Evolutionary conservation across 192 early-diverging fungal species (phyloP), one percentile per base, ranked within the genome.

Genomic region (Coemansia umbellata): DNA sequence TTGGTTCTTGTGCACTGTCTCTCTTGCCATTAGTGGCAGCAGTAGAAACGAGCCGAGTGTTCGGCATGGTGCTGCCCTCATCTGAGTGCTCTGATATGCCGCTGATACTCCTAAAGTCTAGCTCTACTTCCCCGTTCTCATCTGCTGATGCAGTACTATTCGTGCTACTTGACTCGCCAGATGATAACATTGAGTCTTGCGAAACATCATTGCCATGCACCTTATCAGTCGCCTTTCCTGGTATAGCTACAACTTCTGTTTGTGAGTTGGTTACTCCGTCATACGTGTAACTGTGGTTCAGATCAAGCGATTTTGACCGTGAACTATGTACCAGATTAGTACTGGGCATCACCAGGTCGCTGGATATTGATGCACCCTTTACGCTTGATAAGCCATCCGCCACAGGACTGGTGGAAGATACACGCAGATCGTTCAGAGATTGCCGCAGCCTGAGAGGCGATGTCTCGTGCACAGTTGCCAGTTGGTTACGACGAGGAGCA

Each of bases 391-490:
- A n/a, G n/a, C n/a, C n/a, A n/a, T n/a, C n/a, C n/a, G n/a, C n/a
- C n/a, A 19, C 31, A 17, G 54, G 54, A 23, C 43, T 47, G 15
- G 1, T 22, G 13, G 54, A 62, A 5, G 28, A 33, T 13, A 14
- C 37, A 4, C 55, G 63, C 3, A 66, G 50, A 31, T 58, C 49
- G 55, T 55, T 65, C 19, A 65, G 36, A 23, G 63, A 65, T 23
- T 56, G 61, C n/a, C 47, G 31, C 18, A 27, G 17, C 15, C 30
- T 27, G n/a, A 53, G 59, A 11, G 58, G 58, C 21, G 58, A 60
- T 15, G 24, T 37, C 28, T 50, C 28, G 8, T 60, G 47, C 3
- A 60, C 37, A n/a, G 58, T 49, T 18, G 47, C 28, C 22, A 45
- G 1, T 8, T 11, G 43, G 11, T 5, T 45, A 3, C 2, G 10